A percentile compares a stretch with the other conserved stretches of the same genome.
phyloP scores from a whole-genome alignment of 345 rosid species.

The Dipteronia sinensis region DNA sequence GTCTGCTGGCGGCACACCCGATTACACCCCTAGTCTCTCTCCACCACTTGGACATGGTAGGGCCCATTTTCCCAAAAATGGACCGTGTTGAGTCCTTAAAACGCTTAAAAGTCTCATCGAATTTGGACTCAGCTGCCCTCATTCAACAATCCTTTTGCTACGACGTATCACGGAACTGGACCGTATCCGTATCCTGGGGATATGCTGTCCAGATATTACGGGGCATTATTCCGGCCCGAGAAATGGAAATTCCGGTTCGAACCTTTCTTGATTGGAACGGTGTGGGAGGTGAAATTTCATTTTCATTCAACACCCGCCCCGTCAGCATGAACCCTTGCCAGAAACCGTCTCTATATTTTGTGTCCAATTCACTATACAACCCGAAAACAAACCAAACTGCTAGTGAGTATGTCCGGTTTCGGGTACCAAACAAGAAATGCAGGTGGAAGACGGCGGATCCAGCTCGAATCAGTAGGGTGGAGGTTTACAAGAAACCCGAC shows the following conservation, averaged over 20 bases:
- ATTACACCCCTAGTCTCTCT: conserved; percentile 63
- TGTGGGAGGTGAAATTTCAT: conserved; percentile 30
- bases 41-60: conserved; percentile 67
- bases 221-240: conserved; percentile 50
- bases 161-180: conserved; percentile 56
- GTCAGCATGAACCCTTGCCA: conserved; percentile 40
- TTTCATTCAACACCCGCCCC: conserved; percentile 63
- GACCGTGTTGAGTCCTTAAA: conserved; percentile 45
- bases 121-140: conserved; percentile 63
- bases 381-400: conserved; percentile 31
- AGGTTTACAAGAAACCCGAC: conserved; percentile 47
- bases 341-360: conserved; percentile 50
- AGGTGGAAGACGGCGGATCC: conserved; percentile 46
- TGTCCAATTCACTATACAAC: conserved; percentile 41
- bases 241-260: conserved; percentile 51
- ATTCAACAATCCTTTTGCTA: conserved; percentile 79
- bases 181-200: conserved; percentile 84
- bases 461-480: conserved; percentile 27
- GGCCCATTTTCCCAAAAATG: conserved; percentile 66
- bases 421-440: conserved; percentile 35
- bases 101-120: conserved; percentile 42
- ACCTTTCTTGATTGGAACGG: conserved; percentile 70
- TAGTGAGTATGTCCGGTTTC: conserved; percentile 41
- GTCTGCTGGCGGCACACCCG: conserved; percentile 81
- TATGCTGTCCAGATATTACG: conserved; percentile 59